These are phyloP conservation scores for Umbelopsis sp. DNA, from an alignment of 371 early-diverging fungal genomes.

Conservation along the genomic window DNA sequence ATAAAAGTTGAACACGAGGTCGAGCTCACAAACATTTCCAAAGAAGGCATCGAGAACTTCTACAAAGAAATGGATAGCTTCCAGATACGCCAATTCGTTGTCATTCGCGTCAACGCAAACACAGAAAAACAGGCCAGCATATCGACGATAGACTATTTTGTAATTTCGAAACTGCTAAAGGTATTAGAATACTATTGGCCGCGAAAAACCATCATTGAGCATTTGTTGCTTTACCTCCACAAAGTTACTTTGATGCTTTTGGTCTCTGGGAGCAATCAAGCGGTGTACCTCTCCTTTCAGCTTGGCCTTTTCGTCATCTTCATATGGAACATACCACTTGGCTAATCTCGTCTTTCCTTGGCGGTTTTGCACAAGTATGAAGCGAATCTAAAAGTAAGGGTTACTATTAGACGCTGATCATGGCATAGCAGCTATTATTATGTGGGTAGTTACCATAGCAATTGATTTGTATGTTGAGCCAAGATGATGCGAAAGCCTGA, in stretches of 20 bases:
- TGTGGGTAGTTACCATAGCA: not conserved
- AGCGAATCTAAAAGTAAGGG: conserved; percentile 73
- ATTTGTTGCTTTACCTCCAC: conserved; percentile 72
- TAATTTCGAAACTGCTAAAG: conserved; percentile 79
- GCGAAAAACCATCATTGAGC: not conserved
- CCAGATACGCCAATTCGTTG: conserved; percentile 92
- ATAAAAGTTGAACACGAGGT: conserved; percentile 97
- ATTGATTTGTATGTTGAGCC: not conserved
- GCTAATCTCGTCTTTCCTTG: conserved; percentile 97
- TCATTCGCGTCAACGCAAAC: conserved; percentile 97
- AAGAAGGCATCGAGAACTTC: conserved; percentile 97
- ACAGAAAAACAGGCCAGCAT: conserved; percentile 97
- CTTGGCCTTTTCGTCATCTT: conserved; percentile 92
- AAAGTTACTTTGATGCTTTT: conserved; percentile 95
- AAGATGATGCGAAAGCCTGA: conserved; percentile 1
- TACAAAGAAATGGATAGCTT: conserved; percentile 98
- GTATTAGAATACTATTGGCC: not conserved
- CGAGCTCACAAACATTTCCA: conserved; percentile 97
- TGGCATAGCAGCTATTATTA: not conserved
- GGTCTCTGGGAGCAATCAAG: conserved; percentile 93
- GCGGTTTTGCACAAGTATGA: conserved; percentile 96
- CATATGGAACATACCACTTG: conserved; percentile 95
- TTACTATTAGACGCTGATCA: not conserved
- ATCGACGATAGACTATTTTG: conserved; percentile 96
- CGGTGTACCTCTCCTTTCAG: conserved; percentile 95